Evolutionary conservation across 441 rosid genomes (phyloP), one percentile per base, ranked within the genome.

Genomic region (Populus hybrid): DNA sequence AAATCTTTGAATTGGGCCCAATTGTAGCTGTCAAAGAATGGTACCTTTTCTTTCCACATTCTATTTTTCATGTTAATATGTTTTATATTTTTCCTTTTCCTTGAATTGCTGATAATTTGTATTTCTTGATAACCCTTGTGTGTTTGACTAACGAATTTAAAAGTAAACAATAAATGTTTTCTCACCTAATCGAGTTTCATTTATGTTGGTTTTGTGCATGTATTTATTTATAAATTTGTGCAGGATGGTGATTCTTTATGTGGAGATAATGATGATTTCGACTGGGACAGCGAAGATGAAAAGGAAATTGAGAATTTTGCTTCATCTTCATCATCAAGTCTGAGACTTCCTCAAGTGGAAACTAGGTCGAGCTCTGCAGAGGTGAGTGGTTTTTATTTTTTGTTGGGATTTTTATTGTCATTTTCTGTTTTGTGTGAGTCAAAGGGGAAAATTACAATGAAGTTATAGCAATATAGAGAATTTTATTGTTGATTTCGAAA

Each of bases 271-370:
- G 88, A 83, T 72, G 75, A 75, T 67, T 57, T 86, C 78, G 83
- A 86, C 77, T 91, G 97, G 96, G 82, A 86, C 72, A 87, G 90
- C 12, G 92, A 91, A 40, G 94, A 92, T 82, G 98, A 90, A 28
- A 82, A 79, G 69, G 94, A 89, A 79, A 83, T 90, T 66, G 91
- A 86, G 53, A 87, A 82, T 42, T 84, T 70, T 72, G 63, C 76
- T 0, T 42, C 59, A 23, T 73, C 86, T 63, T 79, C 91, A 64
- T 73, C 77, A 42, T 79, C 89, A 0, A 80, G 78, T 74, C 72
- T 78, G 28, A 46, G 83, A 9, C 76, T 76, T 76, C 85, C 76
- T 76, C 40, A 66, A 61, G 88, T 71, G 79, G 85, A 84, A 77
- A 74, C 79, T 77, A 65, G 21, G 71, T 76, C 75, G 3, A 80